Evolutionary conservation across 2,329 filamentous ascomycete genomes (phyloP).

Genomic region (Epichloe hybrida): DNA sequence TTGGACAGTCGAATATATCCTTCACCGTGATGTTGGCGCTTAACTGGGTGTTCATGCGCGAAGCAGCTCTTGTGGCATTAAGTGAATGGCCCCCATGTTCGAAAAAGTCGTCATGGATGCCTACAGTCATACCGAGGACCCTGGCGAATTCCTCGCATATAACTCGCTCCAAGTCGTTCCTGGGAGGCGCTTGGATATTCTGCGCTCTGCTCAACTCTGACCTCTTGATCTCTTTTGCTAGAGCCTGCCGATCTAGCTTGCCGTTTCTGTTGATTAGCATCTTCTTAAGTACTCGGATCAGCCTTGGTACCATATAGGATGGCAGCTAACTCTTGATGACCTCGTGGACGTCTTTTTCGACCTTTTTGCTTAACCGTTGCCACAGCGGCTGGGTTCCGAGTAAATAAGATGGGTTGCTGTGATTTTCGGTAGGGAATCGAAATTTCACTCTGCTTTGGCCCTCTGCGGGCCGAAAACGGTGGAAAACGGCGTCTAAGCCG

Average conservation of each 20-base stretch:
- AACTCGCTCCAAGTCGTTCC: not conserved
- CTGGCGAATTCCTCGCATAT: not conserved
- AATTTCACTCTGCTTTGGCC: slow-evolving; percentile 1
- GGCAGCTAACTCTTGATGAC: not conserved
- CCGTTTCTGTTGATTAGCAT: not conserved
- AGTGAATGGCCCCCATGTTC: not conserved
- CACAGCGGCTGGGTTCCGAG: not conserved
- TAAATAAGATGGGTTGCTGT: not conserved
- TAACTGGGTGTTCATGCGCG: not conserved
- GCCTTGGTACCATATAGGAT: not conserved
- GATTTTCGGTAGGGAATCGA: slow-evolving; percentile 6
- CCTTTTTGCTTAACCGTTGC: not conserved
- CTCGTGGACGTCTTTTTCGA: not conserved
- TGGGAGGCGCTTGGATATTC: not conserved
- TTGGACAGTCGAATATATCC: too few relatives aligned
- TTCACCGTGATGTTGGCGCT: not conserved
- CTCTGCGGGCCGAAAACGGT: too few relatives aligned
- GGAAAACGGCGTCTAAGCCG: too few relatives aligned
- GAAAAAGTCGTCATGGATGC: not conserved
- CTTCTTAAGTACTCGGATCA: not conserved
- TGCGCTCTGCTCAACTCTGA: too few relatives aligned
- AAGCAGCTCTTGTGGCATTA: not conserved
- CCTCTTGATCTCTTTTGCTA: too few relatives aligned
- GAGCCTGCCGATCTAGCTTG: not conserved
- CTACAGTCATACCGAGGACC: not conserved